Conservation (phyloP, 768 basidiomycete species). For the Kondoa subrosea region DNA sequence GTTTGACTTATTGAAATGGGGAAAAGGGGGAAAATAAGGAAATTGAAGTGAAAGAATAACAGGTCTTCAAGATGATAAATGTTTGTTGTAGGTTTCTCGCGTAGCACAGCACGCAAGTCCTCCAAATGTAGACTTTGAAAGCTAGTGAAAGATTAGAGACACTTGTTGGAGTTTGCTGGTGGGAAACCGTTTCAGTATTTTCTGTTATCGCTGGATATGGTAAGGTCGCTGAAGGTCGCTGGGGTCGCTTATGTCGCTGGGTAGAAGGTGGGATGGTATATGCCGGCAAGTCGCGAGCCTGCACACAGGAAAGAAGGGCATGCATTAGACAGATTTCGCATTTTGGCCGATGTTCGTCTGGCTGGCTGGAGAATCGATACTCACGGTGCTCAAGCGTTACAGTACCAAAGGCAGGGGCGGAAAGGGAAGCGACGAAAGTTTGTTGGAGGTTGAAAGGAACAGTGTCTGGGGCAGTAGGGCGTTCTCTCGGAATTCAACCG, state of each 20-base stretch:
- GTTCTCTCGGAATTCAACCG: background rate
- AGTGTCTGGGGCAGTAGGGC: background rate
- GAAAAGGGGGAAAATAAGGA: background rate
- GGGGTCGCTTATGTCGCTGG: background rate
- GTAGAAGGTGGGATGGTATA: background rate
- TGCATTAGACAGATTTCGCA: background rate
- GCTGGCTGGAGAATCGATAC: background rate
- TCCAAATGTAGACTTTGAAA: too few species aligned
- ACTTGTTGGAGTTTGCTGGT: too few species aligned
- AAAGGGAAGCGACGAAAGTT: background rate
- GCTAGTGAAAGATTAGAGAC: too few species aligned
- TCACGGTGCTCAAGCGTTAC: slow-evolving; percentile 9
- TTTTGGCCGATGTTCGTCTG: background rate
- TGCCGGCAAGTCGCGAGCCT: background rate
- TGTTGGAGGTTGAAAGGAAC: background rate
- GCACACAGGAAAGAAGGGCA: too few species aligned
- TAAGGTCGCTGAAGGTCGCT: background rate
- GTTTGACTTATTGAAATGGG: background rate
- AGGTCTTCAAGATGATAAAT: too few species aligned
- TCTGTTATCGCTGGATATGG: too few species aligned
- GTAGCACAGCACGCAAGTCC: too few species aligned
- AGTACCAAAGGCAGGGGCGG: background rate
- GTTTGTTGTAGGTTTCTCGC: too few species aligned
- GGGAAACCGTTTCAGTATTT: too few species aligned
- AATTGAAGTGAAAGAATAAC: background rate